These are phyloP conservation scores for Nicotiana attenuata DNA, from an alignment of 257 asterid species.

Conservation along the genomic window DNA sequence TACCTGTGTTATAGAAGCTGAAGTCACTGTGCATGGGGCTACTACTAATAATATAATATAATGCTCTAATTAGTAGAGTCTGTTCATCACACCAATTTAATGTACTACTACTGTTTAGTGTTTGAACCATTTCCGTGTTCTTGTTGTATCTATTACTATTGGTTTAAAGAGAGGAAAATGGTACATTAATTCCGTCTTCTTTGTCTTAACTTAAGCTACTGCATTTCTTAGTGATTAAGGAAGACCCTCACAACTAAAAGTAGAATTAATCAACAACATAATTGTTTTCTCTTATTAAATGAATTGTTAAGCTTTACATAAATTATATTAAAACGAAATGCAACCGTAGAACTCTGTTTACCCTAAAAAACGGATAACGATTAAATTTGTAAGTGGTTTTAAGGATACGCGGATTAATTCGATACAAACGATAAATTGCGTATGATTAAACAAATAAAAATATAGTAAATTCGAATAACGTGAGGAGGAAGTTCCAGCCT, in stretches of 20 bases:
- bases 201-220: neutral
- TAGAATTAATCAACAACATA: neutral
- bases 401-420: no score
- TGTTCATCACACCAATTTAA: neutral
- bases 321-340: neutral
- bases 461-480: no score
- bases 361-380: no score
- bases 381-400: no score
- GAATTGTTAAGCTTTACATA: neutral
- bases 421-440: no score
- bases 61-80: neutral
- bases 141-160: neutral
- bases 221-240: neutral
- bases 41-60: constrained; percentile 13
- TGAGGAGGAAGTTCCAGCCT: no score
- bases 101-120: neutral
- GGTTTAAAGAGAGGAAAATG: neutral
- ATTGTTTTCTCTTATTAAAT: neutral
- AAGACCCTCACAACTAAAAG: neutral
- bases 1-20: constrained; percentile 49
- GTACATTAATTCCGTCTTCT: neutral
- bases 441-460: no score
- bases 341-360: no score
- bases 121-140: neutral
- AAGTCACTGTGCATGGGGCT: constrained; percentile 49